These are phyloP conservation scores for Hypomyces perniciosus DNA, from an alignment of 2,329 filamentous ascomycete genomes.

Conservation along the genomic window DNA sequence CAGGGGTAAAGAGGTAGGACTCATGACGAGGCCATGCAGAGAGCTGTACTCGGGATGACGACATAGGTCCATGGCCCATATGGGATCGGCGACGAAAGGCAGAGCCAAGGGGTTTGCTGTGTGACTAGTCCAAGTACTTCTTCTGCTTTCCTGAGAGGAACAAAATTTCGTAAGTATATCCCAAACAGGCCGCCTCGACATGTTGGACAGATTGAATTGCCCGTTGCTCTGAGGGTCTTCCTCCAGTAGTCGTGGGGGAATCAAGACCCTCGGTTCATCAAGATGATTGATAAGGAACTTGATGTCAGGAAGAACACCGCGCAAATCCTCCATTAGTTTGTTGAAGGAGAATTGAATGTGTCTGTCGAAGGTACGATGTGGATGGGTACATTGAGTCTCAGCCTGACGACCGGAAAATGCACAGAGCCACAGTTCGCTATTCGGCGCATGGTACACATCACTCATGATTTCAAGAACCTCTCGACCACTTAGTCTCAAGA, in stretches of 20 bases:
- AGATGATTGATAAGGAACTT: conserved; percentile 41
- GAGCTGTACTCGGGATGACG: conserved; percentile 36
- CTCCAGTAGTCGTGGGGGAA: conserved; percentile 15
- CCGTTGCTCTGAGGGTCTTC: background rate
- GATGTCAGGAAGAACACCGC: conserved; percentile 29
- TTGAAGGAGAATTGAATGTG: conserved; percentile 28
- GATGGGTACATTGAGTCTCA: conserved; percentile 29
- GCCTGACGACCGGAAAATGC: conserved; percentile 20
- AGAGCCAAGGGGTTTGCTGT: conserved; percentile 21
- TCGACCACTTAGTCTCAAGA: conserved; percentile 32
- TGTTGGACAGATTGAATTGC: conserved; percentile 19
- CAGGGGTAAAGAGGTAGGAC: conserved; percentile 36
- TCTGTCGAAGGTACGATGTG: conserved; percentile 27
- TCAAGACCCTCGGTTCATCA: conserved; percentile 41
- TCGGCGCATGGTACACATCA: conserved; percentile 16
- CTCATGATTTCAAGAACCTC: conserved; percentile 26
- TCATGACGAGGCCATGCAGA: conserved; percentile 40
- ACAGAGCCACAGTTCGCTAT: conserved; percentile 34
- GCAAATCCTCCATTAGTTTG: conserved; percentile 21
- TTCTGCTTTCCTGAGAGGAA: background rate
- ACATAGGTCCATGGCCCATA: conserved; percentile 34
- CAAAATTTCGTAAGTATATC: conserved; percentile 27
- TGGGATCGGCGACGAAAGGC: conserved; percentile 31
- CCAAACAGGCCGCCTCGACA: conserved; percentile 27
- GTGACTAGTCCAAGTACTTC: background rate